Conservation (phyloP, 2,329 filamentous ascomycete genomes). For the Xylariaceae sp. region DNA sequence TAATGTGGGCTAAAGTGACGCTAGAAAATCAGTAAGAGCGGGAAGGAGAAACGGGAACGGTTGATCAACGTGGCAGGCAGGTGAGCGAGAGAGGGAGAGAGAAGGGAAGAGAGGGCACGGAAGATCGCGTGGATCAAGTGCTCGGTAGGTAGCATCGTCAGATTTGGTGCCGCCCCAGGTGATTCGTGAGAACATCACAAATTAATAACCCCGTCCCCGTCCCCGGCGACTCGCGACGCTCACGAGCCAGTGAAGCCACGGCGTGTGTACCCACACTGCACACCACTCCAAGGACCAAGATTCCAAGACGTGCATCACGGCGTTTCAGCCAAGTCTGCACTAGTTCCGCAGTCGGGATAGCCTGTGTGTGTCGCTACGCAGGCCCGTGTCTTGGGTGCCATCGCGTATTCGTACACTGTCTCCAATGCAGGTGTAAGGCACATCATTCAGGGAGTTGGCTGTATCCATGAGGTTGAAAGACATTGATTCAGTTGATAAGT, state of each 20-base stretch:
- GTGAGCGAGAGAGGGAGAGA: constrained; percentile 1
- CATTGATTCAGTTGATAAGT: too few species aligned
- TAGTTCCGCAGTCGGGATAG: background rate
- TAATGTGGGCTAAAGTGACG: background rate
- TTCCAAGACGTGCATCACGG: background rate
- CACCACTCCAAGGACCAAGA: too few species aligned
- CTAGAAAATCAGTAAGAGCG: constrained; percentile 1
- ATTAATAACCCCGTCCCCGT: too few species aligned
- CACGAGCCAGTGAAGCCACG: background rate
- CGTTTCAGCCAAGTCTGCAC: background rate
- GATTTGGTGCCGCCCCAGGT: too few species aligned
- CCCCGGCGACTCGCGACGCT: too few species aligned
- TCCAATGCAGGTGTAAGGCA: too few species aligned
- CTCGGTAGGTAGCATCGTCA: background rate
- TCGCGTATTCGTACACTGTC: background rate
- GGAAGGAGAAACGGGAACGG: background rate
- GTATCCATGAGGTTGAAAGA: too few species aligned
- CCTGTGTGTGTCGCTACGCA: background rate
- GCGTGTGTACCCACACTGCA: background rate
- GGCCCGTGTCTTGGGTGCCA: background rate
- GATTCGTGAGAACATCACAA: too few species aligned
- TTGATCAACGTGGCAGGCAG: constrained; percentile 11
- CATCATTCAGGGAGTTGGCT: too few species aligned
- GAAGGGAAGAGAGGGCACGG: background rate
- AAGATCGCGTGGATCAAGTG: background rate